Evolutionary conservation across 257 asterid genomes (phyloP).

Genomic region (Gardenia jasminoides): DNA sequence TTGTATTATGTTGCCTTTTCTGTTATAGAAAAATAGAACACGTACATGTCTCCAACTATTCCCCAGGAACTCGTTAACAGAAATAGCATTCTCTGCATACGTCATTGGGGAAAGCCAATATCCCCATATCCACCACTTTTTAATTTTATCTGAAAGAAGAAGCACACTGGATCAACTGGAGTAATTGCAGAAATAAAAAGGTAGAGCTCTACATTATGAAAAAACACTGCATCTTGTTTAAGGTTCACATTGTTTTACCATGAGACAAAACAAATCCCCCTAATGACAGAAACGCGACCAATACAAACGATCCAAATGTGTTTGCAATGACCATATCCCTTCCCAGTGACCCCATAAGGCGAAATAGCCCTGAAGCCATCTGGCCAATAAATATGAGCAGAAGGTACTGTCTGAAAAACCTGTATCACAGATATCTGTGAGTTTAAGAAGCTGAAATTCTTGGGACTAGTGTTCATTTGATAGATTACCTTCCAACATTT

Average conservation of each 20-base stretch:
- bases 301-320: conserved; percentile 84
- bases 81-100: conserved; percentile 87
- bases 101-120: conserved; percentile 93
- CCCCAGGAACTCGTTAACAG: conserved; percentile 83
- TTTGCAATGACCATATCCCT: conserved; percentile 83
- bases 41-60: conserved; percentile 62
- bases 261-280: conserved; percentile 82
- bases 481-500: conserved; percentile 53
- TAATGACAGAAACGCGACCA: conserved; percentile 72
- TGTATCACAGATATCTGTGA: conserved; percentile 20
- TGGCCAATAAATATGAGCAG: conserved; percentile 69
- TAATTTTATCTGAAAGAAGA: conserved; percentile 12
- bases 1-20: neutral
- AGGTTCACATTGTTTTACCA: conserved; percentile 73
- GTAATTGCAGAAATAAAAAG: conserved; percentile 14
- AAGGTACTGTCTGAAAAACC: conserved; percentile 64
- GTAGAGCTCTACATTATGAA: neutral
- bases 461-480: neutral
- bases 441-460: neutral
- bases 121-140: conserved; percentile 94
- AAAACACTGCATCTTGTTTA: neutral
- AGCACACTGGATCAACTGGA: neutral
- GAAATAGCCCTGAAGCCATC: conserved; percentile 87
- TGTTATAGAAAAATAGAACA: neutral
- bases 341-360: conserved; percentile 80